A percentile compares a stretch with the other conserved stretches of the same genome.
Conservation (phyloP, 306 rosid species). For the Castanea mollissima region DNA sequence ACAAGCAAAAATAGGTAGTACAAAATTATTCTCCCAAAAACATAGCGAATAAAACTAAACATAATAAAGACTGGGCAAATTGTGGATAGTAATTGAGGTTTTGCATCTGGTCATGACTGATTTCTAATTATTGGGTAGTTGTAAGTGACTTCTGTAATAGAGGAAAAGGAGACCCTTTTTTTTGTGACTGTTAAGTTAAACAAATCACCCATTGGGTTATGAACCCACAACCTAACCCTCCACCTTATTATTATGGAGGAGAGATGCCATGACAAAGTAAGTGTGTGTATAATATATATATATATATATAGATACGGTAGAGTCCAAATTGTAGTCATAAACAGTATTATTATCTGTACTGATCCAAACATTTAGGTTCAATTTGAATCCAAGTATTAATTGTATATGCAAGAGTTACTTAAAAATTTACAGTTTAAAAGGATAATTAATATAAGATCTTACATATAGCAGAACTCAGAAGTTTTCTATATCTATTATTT, state of each 20-base stretch:
- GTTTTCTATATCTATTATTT: neutral
- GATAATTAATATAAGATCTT: neutral
- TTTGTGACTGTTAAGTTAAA: no score
- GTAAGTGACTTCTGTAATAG: no score
- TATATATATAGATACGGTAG: neutral
- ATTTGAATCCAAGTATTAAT: neutral
- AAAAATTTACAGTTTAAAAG: neutral
- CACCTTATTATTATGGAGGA: no score
- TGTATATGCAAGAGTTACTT: neutral
- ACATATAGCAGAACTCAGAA: neutral
- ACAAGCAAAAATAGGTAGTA: slow-evolving; percentile 33
- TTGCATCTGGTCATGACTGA: no score
- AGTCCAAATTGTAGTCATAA: neutral
- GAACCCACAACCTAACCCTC: no score
- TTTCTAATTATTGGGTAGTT: no score
- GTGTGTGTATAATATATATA: no score
- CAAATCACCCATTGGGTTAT: no score
- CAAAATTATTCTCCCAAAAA: slow-evolving; percentile 4
- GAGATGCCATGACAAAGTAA: no score
- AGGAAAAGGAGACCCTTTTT: no score
- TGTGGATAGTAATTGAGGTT: no score
- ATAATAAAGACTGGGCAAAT: neutral
- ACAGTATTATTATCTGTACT: no score
- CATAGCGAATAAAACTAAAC: neutral
- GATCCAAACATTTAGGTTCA: neutral